phyloP scores from a whole-genome alignment of 2,329 filamentous ascomycete genomes.

The Chrysoporthe puriensis region DNA sequence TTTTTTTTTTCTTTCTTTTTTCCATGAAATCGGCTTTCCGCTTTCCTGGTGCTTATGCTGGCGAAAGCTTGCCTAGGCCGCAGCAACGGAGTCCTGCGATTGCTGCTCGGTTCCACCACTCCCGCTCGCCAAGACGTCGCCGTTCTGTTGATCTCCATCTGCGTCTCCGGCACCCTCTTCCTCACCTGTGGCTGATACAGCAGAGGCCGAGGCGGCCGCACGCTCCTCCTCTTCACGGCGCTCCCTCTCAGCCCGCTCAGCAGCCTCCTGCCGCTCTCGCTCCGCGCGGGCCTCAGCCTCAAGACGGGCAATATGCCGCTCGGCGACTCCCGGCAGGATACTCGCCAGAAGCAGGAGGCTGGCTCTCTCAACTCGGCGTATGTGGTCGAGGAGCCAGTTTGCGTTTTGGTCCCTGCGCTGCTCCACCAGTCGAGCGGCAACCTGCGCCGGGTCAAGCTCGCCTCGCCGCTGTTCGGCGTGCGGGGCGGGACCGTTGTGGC shows the following conservation, averaged over 20 bases:
- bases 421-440: constrained; percentile 58
- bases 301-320: constrained; percentile 64
- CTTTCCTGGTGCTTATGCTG: background rate
- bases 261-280: constrained; percentile 48
- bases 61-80: background rate
- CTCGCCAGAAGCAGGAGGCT: constrained; percentile 67
- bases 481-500: constrained; percentile 33
- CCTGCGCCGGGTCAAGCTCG: constrained; percentile 51
- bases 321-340: constrained; percentile 67
- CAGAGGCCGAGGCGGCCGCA: constrained; percentile 33
- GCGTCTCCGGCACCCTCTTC: constrained; percentile 3
- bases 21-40: background rate
- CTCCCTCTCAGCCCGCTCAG: constrained; percentile 43
- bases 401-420: constrained; percentile 49
- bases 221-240: constrained; percentile 37
- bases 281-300: constrained; percentile 56
- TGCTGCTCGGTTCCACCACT: constrained; percentile 11
- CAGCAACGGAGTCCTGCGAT: constrained; percentile 23
- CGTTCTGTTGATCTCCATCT: background rate
- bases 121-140: background rate
- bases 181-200: background rate
- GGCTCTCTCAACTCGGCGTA: constrained; percentile 61
- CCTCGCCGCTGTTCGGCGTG: constrained; percentile 35
- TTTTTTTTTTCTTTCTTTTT: background rate
- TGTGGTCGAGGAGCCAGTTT: constrained; percentile 53